Percentiles rank a stretch among this genome's conserved stretches.
phyloP scores from a whole-genome alignment of 345 rosid species.

The Eucalyptus sideroxylon region DNA sequence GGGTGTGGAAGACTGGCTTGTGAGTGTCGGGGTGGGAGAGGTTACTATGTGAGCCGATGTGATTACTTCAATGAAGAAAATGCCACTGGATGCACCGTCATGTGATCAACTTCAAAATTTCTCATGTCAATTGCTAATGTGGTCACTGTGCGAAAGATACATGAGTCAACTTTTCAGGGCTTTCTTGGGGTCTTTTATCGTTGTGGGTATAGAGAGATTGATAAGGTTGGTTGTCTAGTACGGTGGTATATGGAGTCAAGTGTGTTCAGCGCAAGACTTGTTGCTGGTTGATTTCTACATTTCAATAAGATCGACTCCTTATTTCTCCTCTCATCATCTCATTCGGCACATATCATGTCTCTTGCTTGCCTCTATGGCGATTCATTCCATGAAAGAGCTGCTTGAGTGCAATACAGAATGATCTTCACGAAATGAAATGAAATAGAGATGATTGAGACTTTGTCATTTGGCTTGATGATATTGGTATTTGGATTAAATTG shows the following conservation, averaged over 20 bases:
- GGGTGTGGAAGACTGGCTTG: constrained; percentile 12
- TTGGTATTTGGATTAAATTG: background rate
- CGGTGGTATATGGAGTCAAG: background rate
- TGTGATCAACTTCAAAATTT: constrained; percentile 4
- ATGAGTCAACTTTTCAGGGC: background rate
- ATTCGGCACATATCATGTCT: background rate
- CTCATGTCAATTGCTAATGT: background rate
- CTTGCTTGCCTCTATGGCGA: background rate
- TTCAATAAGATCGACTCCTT: background rate
- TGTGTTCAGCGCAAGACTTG: background rate
- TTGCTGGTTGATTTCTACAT: background rate
- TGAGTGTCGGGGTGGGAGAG: constrained; percentile 37
- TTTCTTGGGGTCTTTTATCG: background rate
- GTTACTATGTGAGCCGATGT: constrained; percentile 3
- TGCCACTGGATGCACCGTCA: constrained; percentile 35
- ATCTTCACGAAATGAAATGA: background rate
- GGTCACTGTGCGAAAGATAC: background rate
- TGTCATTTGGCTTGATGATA: background rate
- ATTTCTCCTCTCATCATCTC: background rate
- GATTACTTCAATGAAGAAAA: constrained; percentile 43
- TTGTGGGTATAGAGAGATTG: background rate
- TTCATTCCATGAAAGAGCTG: background rate
- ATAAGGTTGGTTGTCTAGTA: background rate
- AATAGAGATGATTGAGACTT: background rate
- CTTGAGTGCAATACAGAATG: background rate